Evolutionary conservation across 345 rosid genomes (phyloP), one percentile per base, ranked within the genome.

Genomic region (Camelina neglecta): DNA sequence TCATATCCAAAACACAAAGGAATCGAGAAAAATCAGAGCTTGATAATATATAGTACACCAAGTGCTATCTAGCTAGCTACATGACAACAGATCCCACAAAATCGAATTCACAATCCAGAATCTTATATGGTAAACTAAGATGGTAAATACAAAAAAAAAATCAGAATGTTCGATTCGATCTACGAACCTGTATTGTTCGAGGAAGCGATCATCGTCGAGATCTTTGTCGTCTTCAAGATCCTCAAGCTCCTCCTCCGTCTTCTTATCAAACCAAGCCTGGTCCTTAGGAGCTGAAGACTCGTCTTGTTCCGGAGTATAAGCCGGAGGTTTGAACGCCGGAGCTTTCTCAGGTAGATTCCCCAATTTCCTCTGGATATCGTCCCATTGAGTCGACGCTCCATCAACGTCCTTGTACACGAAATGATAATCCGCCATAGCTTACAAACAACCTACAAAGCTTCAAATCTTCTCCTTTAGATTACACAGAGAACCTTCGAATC

Each of bases 371-470:
- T 95, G 99, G 33, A 95, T 90, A 75, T 95, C 98, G 75, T 95
- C 99, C 99, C 99, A 95, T 70, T 95, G 94, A 11, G 99, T 95
- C 64, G 99, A 93, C 8, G 99, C 84, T 61, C 99, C 99, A 62
- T 95, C 98, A 8, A 89, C 81, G 82, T 95, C 99, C 78, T 92
- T 95, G 88, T 95, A 90, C 58, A 92, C 90, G 57, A 87, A 92
- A 80, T 95, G 99, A 80, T 95, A 95, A 72, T 95, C 96, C 71
- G 85, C 97, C 99, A 95, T 95, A 0, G 79, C 39, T 61, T 47
- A 44, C 26, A 0, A 35, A 24, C 5, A 11, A 58, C 23, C 31
- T 24, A 31, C 6, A 10, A 38, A 57, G 26, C 72, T 77, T 12
- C 16, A 20, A 39, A 31, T 36, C 23, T 64, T 57, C 75, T 47